These are phyloP conservation scores for Angophora floribunda DNA, from an alignment of 345 rosid species.

Conservation along the genomic window DNA sequence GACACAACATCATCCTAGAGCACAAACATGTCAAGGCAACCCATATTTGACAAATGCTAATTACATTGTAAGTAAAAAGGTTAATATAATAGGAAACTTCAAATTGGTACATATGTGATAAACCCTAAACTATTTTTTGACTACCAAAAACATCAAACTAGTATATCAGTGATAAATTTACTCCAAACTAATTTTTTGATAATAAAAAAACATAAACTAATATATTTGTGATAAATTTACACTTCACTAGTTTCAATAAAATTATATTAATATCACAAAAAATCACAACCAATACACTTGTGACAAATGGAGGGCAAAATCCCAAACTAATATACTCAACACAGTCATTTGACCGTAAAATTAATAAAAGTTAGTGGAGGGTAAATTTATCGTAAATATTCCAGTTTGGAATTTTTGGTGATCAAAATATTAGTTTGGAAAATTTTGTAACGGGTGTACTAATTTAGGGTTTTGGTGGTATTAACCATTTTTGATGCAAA, in stretches of 20 bases:
- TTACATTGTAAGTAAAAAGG: too few species aligned
- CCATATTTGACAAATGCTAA: not conserved
- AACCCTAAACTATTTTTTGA: too few species aligned
- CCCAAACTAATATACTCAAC: too few species aligned
- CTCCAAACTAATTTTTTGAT: too few species aligned
- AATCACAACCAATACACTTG: not conserved
- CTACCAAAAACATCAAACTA: not conserved
- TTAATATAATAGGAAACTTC: too few species aligned
- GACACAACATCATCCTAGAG: not conserved
- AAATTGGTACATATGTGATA: too few species aligned
- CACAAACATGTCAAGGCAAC: not conserved
- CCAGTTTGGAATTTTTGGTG: too few species aligned
- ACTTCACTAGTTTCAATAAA: too few species aligned
- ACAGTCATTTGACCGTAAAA: too few species aligned
- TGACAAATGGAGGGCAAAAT: not conserved
- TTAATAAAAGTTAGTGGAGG: rapidly evolving
- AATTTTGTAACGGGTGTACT: not conserved
- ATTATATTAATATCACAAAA: not conserved
- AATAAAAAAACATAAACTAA: rapidly evolving
- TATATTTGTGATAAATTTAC: too few species aligned
- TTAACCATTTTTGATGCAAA: not conserved
- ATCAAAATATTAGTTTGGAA: too few species aligned
- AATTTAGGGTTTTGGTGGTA: not conserved
- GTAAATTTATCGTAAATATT: rapidly evolving
- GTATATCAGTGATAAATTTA: too few species aligned